Conservation (phyloP, 768 basidiomycete species). For the Grammothele lineata region DNA sequence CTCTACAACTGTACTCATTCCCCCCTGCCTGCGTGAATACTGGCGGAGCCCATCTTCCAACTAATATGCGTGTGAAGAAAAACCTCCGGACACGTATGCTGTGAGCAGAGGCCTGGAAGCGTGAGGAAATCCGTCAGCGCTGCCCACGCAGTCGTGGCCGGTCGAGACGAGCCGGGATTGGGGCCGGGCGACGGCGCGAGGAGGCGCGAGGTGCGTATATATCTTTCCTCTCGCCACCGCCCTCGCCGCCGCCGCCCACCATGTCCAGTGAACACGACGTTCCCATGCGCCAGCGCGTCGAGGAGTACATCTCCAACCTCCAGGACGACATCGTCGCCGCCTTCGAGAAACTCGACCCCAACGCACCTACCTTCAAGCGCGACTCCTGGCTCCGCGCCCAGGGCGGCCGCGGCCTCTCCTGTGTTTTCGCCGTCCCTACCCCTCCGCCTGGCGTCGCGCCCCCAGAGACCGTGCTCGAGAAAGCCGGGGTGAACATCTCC, state of each 20-base stretch:
- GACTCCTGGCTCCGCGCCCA: constrained; percentile 74
- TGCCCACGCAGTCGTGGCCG: too few relatives aligned
- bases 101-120: too few relatives aligned
- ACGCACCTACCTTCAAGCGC: constrained; percentile 67
- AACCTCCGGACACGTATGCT: too few relatives aligned
- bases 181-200: constrained; percentile 3
- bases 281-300: constrained; percentile 69
- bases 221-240: background rate
- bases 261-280: constrained; percentile 10
- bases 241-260: too few relatives aligned
- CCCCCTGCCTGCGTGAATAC: too few relatives aligned
- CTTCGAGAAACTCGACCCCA: constrained; percentile 77
- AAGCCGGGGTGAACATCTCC: constrained; percentile 94
- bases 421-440: constrained; percentile 63
- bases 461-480: constrained; percentile 68
- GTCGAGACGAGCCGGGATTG: background rate
- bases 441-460: constrained; percentile 29
- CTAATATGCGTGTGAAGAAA: too few relatives aligned
- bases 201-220: constrained; percentile 3
- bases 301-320: constrained; percentile 67
- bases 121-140: too few relatives aligned
- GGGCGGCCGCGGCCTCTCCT: constrained; percentile 77
- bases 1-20: too few relatives aligned
- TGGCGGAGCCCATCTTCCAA: too few relatives aligned
- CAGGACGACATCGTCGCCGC: constrained; percentile 76